Evolutionary conservation across 208 protist species (phyloP).

Genomic region (Trypanosoma boissoni): DNA sequence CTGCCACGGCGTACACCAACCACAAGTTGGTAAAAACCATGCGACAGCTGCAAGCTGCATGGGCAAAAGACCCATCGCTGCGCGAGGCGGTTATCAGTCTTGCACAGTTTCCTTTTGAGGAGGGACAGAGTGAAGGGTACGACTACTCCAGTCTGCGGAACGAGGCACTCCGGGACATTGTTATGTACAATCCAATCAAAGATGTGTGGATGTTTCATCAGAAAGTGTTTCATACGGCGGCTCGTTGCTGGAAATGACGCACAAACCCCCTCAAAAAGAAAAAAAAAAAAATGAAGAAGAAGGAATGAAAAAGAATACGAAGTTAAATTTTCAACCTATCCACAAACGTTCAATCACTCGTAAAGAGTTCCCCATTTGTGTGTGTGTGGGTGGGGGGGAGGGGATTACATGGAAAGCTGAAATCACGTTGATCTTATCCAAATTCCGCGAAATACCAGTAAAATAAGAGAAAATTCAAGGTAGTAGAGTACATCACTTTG

Average conservation of each 20-base stretch:
- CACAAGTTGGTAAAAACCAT: conserved; percentile 82
- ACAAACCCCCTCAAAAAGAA: not conserved
- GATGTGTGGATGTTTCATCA: conserved; percentile 70
- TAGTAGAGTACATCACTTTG: too few species aligned
- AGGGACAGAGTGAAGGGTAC: conserved; percentile 62
- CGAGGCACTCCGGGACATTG: conserved; percentile 58
- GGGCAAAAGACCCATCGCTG: conserved; percentile 41
- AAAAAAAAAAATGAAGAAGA: conserved; percentile 24
- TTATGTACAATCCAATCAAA: conserved; percentile 74
- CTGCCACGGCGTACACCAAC: conserved; percentile 65
- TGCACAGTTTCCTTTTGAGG: conserved; percentile 64
- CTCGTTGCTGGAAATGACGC: conserved; percentile 55
- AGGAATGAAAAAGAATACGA: conserved; percentile 11
- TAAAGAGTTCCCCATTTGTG: not conserved
- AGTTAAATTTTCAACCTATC: not conserved
- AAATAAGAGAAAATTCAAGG: too few species aligned
- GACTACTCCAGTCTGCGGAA: conserved; percentile 57
- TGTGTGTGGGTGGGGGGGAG: not conserved
- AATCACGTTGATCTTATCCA: too few species aligned
- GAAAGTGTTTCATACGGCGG: conserved; percentile 72
- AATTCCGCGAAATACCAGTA: too few species aligned
- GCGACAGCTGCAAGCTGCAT: conserved; percentile 59
- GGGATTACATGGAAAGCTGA: too few species aligned
- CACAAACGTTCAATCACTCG: conserved; percentile 1
- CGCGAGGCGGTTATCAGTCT: conserved; percentile 55